Evolutionary conservation across 164 flowering plant species (phyloP).

Genomic region (Euptelea pleiosperma): DNA sequence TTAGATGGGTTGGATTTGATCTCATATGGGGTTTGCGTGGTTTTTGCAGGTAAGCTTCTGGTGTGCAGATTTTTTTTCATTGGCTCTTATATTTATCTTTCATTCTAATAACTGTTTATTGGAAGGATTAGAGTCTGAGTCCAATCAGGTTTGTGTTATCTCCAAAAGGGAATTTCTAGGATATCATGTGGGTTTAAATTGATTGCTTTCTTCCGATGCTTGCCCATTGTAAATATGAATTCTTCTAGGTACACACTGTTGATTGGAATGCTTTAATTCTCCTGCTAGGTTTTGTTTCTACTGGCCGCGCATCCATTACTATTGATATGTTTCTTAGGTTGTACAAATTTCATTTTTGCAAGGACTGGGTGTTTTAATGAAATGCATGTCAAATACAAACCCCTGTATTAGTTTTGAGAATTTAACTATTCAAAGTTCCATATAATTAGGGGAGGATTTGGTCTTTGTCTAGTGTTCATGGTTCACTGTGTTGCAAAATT

Average conservation of each 20-base stretch:
- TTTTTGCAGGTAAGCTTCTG: constrained; percentile 9
- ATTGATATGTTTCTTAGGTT: neutral
- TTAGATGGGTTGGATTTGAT: constrained; percentile 16
- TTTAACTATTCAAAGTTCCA: too few species aligned
- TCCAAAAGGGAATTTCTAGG: neutral
- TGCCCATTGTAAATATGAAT: neutral
- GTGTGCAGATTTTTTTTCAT: too few species aligned
- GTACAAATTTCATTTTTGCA: too few species aligned
- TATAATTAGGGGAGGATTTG: too few species aligned
- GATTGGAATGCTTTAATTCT: neutral
- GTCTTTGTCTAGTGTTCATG: too few species aligned
- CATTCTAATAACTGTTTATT: too few species aligned
- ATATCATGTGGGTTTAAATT: neutral
- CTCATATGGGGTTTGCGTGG: constrained; percentile 8
- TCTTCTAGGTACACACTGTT: neutral
- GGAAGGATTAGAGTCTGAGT: neutral
- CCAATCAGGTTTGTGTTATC: neutral
- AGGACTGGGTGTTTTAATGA: neutral
- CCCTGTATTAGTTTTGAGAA: too few species aligned
- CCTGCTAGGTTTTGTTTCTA: constrained; percentile 9
- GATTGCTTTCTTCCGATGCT: neutral
- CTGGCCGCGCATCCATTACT: too few species aligned
- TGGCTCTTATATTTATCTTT: too few species aligned
- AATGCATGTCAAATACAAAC: constrained; percentile 8
- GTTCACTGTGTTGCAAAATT: too few species aligned